Evolutionary conservation across 306 rosid genomes (phyloP).

Genomic region (Dalbergia cochinchinensis): DNA sequence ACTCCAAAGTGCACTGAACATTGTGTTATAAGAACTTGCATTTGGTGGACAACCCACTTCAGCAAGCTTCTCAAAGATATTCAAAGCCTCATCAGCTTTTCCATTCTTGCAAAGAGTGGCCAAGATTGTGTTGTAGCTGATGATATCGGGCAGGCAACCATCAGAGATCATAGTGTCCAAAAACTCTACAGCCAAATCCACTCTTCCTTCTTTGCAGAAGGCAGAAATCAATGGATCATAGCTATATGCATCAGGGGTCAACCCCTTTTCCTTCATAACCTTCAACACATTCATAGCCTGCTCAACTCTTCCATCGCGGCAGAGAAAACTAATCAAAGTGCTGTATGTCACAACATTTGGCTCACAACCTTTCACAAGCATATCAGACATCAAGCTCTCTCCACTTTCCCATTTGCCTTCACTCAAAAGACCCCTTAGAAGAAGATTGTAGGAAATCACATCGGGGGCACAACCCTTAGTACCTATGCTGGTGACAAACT

Average conservation of each 20-base stretch:
- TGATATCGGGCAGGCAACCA: slow-evolving; percentile 82
- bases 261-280: slow-evolving; percentile 79
- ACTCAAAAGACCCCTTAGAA: slow-evolving; percentile 68
- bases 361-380: slow-evolving; percentile 68
- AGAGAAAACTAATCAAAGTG: slow-evolving; percentile 70
- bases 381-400: slow-evolving; percentile 64
- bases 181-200: slow-evolving; percentile 71
- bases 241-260: slow-evolving; percentile 80
- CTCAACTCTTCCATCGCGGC: slow-evolving; percentile 69
- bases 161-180: slow-evolving; percentile 76
- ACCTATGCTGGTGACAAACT: slow-evolving; percentile 56
- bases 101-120: slow-evolving; percentile 81
- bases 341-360: slow-evolving; percentile 77
- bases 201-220: slow-evolving; percentile 74
- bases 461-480: slow-evolving; percentile 70
- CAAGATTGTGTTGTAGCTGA: slow-evolving; percentile 81
- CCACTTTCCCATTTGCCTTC: slow-evolving; percentile 74
- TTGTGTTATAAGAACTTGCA: slow-evolving; percentile 84
- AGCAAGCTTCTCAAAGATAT: slow-evolving; percentile 71
- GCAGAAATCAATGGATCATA: slow-evolving; percentile 85
- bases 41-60: slow-evolving; percentile 86
- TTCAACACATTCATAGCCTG: slow-evolving; percentile 74
- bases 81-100: slow-evolving; percentile 67
- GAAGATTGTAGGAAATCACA: slow-evolving; percentile 70
- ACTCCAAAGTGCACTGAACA: slow-evolving; percentile 83